Percentiles rank a stretch among this genome's conserved stretches.
These are phyloP conservation scores for Colletotrichum melonis DNA, from an alignment of 2,329 filamentous ascomycete genomes.

Conservation along the genomic window DNA sequence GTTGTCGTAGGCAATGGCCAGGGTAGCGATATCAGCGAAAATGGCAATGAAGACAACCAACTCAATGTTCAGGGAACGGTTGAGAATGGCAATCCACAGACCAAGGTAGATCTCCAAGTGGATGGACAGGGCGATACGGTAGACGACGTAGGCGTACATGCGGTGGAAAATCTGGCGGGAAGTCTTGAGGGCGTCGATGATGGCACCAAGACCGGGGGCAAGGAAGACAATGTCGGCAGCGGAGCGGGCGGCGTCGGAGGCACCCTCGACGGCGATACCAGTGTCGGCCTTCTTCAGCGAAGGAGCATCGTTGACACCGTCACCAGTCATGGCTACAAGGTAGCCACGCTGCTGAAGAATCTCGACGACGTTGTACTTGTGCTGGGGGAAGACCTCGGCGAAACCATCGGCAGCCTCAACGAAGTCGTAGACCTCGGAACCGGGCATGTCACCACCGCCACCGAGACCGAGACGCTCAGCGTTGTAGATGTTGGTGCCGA, in stretches of 20 bases:
- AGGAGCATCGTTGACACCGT: conserved; percentile 93
- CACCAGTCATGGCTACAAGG: conserved; percentile 95
- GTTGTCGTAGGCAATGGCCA: conserved; percentile 94
- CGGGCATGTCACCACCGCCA: conserved; percentile 91
- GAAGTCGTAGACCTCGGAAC: conserved; percentile 94
- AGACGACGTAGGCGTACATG: conserved; percentile 96
- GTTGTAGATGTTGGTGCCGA: conserved; percentile 94
- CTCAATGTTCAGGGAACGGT: conserved; percentile 85
- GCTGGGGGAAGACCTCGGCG: conserved; percentile 93
- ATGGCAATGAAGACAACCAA: conserved; percentile 95
- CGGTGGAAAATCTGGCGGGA: conserved; percentile 96
- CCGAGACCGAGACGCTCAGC: conserved; percentile 91
- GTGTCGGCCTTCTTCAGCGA: conserved; percentile 96
- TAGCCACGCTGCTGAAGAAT: conserved; percentile 94
- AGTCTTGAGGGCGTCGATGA: conserved; percentile 93
- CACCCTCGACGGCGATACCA: conserved; percentile 93
- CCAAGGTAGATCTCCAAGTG: conserved; percentile 93
- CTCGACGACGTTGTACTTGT: conserved; percentile 95
- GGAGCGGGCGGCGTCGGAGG: conserved; percentile 89
- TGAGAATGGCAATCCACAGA: conserved; percentile 90
- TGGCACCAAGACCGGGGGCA: conserved; percentile 88
- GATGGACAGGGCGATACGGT: conserved; percentile 91
- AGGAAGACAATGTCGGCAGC: conserved; percentile 95
- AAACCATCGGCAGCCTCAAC: conserved; percentile 96
- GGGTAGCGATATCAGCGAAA: conserved; percentile 91